Conservation (phyloP, 2,329 filamentous ascomycete species). For the Malbranchea cinnamomea region DNA sequence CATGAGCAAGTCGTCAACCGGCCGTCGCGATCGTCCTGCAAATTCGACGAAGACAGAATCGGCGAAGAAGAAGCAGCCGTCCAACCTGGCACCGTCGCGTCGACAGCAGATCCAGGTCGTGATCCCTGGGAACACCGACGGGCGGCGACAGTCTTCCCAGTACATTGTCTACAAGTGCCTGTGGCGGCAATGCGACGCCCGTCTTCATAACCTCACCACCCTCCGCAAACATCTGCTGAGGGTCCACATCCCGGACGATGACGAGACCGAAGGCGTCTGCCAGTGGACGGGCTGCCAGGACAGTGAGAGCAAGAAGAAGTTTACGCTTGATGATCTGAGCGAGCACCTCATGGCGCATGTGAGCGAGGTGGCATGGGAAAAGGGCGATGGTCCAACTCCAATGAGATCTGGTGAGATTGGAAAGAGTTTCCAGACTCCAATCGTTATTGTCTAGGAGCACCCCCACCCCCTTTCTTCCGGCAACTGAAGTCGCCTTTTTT, state of each 20-base stretch:
- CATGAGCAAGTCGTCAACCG: neutral
- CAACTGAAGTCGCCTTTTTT: conserved; percentile 6
- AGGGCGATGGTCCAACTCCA: conserved; percentile 43
- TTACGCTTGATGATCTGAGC: conserved; percentile 26
- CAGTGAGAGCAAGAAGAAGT: conserved; percentile 12
- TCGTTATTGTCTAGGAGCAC: conserved; percentile 10
- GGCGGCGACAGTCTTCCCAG: conserved; percentile 7
- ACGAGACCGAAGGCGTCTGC: conserved; percentile 13
- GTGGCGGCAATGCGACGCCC: conserved; percentile 42
- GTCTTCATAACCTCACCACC: conserved; percentile 47
- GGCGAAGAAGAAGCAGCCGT: too few relatives aligned
- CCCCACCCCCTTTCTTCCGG: too few relatives aligned
- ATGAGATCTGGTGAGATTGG: conserved; percentile 38
- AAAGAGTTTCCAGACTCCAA: conserved; percentile 8
- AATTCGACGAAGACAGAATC: conserved; percentile 1
- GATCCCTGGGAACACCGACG: conserved; percentile 8
- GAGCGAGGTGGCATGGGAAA: conserved; percentile 37
- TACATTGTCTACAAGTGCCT: conserved; percentile 39
- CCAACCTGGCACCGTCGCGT: too few relatives aligned
- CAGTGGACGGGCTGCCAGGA: conserved; percentile 19
- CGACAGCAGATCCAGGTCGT: conserved; percentile 13
- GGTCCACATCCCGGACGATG: conserved; percentile 30
- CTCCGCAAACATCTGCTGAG: conserved; percentile 45
- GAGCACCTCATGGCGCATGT: conserved; percentile 40
- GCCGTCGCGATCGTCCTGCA: neutral